Base-by-base conservation (phyloP, 2,329 filamentous ascomycete species). In the Aspergillus ruber region DNA sequence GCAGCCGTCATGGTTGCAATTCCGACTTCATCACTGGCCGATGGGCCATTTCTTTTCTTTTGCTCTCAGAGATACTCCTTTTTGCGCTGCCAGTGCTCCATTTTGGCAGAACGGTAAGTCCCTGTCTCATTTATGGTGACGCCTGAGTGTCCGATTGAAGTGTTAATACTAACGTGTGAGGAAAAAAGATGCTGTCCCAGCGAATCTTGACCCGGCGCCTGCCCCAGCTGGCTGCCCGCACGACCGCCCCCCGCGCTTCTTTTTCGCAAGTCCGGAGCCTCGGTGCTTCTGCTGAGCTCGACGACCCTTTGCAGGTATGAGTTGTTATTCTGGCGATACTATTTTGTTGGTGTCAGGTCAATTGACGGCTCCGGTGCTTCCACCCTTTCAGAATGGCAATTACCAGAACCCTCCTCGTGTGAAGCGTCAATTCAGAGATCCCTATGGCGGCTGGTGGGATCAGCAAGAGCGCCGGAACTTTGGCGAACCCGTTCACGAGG, bases 381-480 rank as follows among this genome's bases (percentile, higher is more conserved):
- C 44, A 20, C 42, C 18, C 33, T 33, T 43, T 43, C 56, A 75
- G 73, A 75, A 75, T 52, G 67, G 67, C 52, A 68, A 67, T 56
- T 76, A 75, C 55, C 65, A 69, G 52, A 76, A 76, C 56, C 73
- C 73, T 55, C 73, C 73, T 40, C 61, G 78, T 46, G 75, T 91
- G 71, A 96, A 95, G 79, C 86, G 91, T 59, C 85, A 90, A 70
- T 87, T 89, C 74, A 88, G 93, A 67, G 93, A 97, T 70, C 93
- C 94, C 32, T 82, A 97, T 68, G 91, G 73, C 65, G 84, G 88
- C 66, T 98, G 90, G 89, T 97, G 90, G 88, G 91, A 98, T 73
- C 86, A 90, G 71, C 93, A 98, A 74, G 93, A 97, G 72, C 85
- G 90, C 67, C 83, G 93, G 63, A 97, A 98, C 79, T 97, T 88